Conservation (phyloP, 805 yeast species). For the Saccharomycopsis amapae region DNA sequence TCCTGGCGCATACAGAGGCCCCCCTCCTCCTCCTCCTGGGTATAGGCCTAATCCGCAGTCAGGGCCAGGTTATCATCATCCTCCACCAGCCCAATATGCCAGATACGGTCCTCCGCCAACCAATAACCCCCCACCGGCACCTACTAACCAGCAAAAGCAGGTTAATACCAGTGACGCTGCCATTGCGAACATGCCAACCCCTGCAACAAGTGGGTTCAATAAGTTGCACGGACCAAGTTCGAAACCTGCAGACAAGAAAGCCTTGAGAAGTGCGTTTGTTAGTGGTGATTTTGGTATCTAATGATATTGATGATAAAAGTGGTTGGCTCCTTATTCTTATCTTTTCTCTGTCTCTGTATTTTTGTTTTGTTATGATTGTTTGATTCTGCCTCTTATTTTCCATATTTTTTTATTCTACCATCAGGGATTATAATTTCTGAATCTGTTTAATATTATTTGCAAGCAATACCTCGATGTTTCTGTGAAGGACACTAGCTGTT, state of each 20-base stretch:
- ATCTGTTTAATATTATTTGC: no score
- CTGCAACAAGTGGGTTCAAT: constrained; percentile 34
- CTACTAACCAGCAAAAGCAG: neutral
- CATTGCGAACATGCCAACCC: constrained; percentile 41
- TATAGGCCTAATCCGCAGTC: constrained; percentile 6
- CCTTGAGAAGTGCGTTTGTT: constrained; percentile 55
- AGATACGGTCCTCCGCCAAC: constrained; percentile 15
- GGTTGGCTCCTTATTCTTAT: neutral
- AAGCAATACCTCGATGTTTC: no score
- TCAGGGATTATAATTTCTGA: no score
- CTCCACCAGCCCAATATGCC: neutral
- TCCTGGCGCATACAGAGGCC: constrained; percentile 1
- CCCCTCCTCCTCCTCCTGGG: constrained; percentile 16
- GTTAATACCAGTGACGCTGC: constrained; percentile 33
- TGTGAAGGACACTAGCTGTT: no score
- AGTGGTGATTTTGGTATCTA: constrained; percentile 66
- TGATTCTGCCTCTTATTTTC: neutral
- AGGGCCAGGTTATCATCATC: neutral
- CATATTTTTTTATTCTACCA: no score
- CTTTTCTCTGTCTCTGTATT: neutral
- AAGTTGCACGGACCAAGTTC: constrained; percentile 37
- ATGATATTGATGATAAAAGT: neutral
- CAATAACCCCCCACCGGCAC: constrained; percentile 20
- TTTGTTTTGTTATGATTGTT: neutral
- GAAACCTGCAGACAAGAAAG: constrained; percentile 42